Base-by-base conservation (phyloP, 768 basidiomycete species). In the Hygrophoropsis aurantiaca region DNA sequence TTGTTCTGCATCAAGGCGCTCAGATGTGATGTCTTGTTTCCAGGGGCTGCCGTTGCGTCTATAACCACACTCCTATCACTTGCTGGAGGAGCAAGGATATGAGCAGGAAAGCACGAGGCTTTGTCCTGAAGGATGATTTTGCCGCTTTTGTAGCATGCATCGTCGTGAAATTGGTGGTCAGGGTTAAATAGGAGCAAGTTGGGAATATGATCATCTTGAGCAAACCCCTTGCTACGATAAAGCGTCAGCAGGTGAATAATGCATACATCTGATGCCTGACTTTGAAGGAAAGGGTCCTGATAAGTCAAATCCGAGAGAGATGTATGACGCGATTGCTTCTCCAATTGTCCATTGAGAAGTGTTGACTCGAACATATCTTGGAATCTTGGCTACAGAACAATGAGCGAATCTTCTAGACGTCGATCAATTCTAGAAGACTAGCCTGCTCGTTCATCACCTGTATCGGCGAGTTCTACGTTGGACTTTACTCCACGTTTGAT, bases 11-110 rank as follows among this genome's bases (percentile, higher is more conserved):
- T 91, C 36, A 97, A 70, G 19, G 94, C 91, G 55, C 90, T 88
- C 19, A 98, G 68, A 66, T 95, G 92, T 7, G 93, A 88, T 2
- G 97, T 98, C 70, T 99, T 99, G 70, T 99, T 99, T 1, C 97
- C 97, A 0, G 97, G 97, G 1, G 97, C 97, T 33, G 94, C 88
- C 10, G 94, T 98, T 11, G 92, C 94, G 65, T 98, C 95, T 33
- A 97, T 87, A 24, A 93, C 89, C 39, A 78, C 72, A 44, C 70
- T 66, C 1, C 59, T 51, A 18, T 80, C 73, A 16, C 59, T 64
- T 2, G 73, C 67, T 10, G 85, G 86, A 35, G 90, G 88, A 18
- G 82, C 77, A n/a, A 99, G 81, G 5, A 97, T 79, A 49, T 83
- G 72, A 0, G 95, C 92, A 15, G 97, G 92, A 65, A 99, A 93